Evolutionary conservation across 352 stramenopile genomes (phyloP).

Genomic region (Phytopythium ostracodes): DNA sequence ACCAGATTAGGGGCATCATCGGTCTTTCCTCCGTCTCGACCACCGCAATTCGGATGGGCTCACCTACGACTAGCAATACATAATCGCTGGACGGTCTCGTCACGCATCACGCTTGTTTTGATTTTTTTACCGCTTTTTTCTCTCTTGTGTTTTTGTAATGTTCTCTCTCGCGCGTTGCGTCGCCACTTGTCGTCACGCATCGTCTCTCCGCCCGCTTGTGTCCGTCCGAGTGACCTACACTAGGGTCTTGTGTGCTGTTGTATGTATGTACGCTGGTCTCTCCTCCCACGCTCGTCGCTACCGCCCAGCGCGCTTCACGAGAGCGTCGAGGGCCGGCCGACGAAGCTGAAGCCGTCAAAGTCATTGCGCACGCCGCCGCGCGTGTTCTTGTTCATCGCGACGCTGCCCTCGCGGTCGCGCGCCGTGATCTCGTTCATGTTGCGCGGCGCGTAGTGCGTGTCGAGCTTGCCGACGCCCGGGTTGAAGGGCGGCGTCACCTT

Average conservation of each 20-base stretch:
- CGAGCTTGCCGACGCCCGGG: slow-evolving; percentile 83
- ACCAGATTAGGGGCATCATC: neutral
- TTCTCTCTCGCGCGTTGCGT: neutral
- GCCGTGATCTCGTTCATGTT: slow-evolving; percentile 89
- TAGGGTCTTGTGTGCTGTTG: neutral
- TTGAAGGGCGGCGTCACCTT: slow-evolving; percentile 84
- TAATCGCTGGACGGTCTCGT: neutral
- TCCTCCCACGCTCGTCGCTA: neutral
- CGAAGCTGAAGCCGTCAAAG: slow-evolving; percentile 90
- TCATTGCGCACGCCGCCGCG: slow-evolving; percentile 52
- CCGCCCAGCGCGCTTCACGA: slow-evolving; percentile 24
- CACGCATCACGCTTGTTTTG: neutral
- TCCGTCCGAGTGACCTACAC: neutral
- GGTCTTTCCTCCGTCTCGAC: neutral
- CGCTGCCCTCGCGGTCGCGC: slow-evolving; percentile 74
- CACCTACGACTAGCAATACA: neutral
- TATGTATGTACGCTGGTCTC: slow-evolving; percentile 1
- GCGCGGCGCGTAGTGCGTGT: slow-evolving; percentile 82
- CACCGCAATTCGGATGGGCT: neutral
- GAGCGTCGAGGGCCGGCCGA: slow-evolving; percentile 75
- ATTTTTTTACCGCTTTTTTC: neutral
- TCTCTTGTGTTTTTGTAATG: neutral
- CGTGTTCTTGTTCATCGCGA: slow-evolving; percentile 51
- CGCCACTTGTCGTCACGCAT: neutral
- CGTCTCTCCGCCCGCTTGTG: neutral